phyloP scores from a whole-genome alignment of 2,329 filamentous ascomycete species.

The Fusarium miscanthi region DNA sequence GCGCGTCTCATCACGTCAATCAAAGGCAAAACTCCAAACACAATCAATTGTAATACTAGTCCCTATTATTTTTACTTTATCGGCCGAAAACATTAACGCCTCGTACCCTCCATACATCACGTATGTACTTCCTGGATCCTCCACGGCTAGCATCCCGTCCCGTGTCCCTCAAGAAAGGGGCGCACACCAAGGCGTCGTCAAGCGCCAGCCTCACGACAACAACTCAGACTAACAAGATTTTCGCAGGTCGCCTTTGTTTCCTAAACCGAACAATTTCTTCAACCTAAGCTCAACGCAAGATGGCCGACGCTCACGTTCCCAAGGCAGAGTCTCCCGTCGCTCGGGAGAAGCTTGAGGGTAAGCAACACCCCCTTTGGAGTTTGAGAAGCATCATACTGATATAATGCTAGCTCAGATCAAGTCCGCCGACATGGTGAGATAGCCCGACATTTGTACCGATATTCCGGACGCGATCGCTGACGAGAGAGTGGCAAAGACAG shows the following conservation, averaged over 20 bases:
- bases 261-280: conserved; percentile 19
- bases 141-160: conserved; percentile 15
- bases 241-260: conserved; percentile 20
- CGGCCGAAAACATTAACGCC: conserved; percentile 25
- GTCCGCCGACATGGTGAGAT: conserved; percentile 94
- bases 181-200: conserved; percentile 30
- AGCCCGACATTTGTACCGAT: conserved; percentile 17
- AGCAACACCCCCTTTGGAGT: conserved; percentile 34
- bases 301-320: conserved; percentile 54
- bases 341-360: conserved; percentile 82
- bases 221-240: conserved; percentile 19
- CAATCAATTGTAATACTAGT: conserved; percentile 17
- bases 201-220: conserved; percentile 30
- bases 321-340: conserved; percentile 59
- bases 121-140: conserved; percentile 26
- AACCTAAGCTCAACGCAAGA: conserved; percentile 37
- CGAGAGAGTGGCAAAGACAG: conserved; percentile 70
- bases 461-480: conserved; percentile 45
- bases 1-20: conserved; percentile 19
- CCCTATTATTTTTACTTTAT: conserved; percentile 3
- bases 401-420: conserved; percentile 84
- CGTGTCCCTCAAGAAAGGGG: conserved; percentile 20
- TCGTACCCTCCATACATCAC: neutral
- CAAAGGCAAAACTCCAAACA: conserved; percentile 13
- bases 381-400: conserved; percentile 20